A percentile compares a stretch with the other conserved stretches of the same genome.
Evolutionary conservation across 2,329 filamentous ascomycete species (phyloP).

Genomic region (Xylariaceae sp.): DNA sequence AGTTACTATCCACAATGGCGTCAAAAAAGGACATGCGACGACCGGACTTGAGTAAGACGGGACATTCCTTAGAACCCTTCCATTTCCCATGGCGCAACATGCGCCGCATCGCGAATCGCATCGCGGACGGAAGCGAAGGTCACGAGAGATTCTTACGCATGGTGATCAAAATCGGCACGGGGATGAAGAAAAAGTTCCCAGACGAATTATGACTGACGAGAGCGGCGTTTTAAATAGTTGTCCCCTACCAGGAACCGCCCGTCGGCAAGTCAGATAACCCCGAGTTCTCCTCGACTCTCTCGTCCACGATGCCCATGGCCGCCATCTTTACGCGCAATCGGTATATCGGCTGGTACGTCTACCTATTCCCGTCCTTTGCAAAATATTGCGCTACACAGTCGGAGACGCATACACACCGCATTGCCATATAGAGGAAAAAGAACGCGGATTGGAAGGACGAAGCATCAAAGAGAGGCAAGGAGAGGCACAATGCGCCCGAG

Average conservation of each 20-base stretch:
- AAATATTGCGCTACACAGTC: background rate
- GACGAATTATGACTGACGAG: background rate
- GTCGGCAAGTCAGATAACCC: slow-evolving; percentile 53
- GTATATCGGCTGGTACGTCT: slow-evolving; percentile 54
- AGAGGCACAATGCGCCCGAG: too few species aligned
- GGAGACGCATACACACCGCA: background rate
- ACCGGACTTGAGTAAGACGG: slow-evolving; percentile 60
- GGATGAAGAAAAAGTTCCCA: background rate
- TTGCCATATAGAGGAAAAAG: background rate
- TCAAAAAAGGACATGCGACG: slow-evolving; percentile 72
- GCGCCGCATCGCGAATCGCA: slow-evolving; percentile 6
- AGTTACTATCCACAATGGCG: slow-evolving; percentile 40
- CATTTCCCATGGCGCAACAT: background rate
- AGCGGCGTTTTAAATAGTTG: slow-evolving; percentile 49
- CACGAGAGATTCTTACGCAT: background rate
- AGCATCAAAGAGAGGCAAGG: background rate
- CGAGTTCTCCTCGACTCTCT: slow-evolving; percentile 66
- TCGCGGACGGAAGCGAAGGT: background rate
- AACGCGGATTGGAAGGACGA: background rate
- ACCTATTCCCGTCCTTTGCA: background rate
- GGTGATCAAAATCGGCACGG: too few species aligned
- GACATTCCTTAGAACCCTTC: slow-evolving; percentile 30
- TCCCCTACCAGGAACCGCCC: slow-evolving; percentile 74
- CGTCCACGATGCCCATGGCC: slow-evolving; percentile 87
- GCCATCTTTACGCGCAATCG: slow-evolving; percentile 92